Base-by-base conservation (phyloP, 805 yeast genomes). In the Sungouiozyma ichnusensis region DNA sequence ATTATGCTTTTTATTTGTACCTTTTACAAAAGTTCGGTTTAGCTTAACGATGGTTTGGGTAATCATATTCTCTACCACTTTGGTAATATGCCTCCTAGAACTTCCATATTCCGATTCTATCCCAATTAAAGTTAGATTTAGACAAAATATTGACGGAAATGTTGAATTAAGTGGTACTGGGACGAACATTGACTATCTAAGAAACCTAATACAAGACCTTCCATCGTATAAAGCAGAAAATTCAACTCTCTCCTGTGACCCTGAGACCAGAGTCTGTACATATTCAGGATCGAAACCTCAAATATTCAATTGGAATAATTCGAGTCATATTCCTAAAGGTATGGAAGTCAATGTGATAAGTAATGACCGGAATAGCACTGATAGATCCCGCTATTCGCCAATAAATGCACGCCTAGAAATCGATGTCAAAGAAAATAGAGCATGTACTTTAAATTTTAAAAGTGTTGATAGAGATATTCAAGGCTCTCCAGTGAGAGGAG, bases 101-200 rank as follows among this genome's bases (percentile, higher is more conserved):
- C 57, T 62, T 2, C 83, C 95, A n/a, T 85, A 81, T 57, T 73
- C 79, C 24, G 65, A 20, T 16, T 17, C 24, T 7, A 34, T 73
- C 29, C 95, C 95, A 3, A 57, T 85, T 58, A 87, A 85, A 57
- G 65, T 85, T 44, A 68, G 88, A 48, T 81, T 82, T 52, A 63
- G 77, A 31, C 88, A 87, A 60, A 63, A 66, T 2, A 67, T 81
- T 40, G 73, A 82, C 48, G 48, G 49, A 17, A 29, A 34, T 5
- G 50, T 50, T 16, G 44, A 42, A 35, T 16, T 50, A 4, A 40
- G 42, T 33, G 50, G 52, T 16, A 20, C 41, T 20, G 42, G 44
- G 4, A 19, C 20, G 6, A 41, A 41, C 20, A 3, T 36, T 20
- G 40, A 35, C 3, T 42, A 20, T 43, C 63, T 78, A 18, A 54